Evolutionary conservation across 2,329 filamentous ascomycete genomes (phyloP).

Genomic region (Zymoseptoria tritici): DNA sequence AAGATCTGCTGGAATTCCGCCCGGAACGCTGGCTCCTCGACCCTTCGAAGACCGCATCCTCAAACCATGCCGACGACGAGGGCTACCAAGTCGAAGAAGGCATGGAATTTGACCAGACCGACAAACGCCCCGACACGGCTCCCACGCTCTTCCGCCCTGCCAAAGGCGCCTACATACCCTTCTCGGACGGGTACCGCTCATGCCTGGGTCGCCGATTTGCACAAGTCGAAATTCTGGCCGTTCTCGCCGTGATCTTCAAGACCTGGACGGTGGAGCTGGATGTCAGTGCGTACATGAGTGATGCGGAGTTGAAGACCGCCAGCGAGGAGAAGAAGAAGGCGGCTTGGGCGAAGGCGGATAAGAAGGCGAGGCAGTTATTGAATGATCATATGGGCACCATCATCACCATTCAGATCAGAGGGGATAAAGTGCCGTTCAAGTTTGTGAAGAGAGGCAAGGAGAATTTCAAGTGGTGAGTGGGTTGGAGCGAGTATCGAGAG

Average conservation of each 20-base stretch:
- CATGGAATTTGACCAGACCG: constrained; percentile 46
- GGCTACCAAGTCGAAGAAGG: constrained; percentile 30
- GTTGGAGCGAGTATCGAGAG: too few species aligned
- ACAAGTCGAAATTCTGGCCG: constrained; percentile 50
- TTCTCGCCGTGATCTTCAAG: constrained; percentile 46
- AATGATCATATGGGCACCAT: constrained; percentile 50
- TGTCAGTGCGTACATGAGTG: constrained; percentile 43
- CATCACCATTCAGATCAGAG: constrained; percentile 64
- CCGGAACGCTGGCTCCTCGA: constrained; percentile 64
- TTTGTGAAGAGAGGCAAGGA: constrained; percentile 64
- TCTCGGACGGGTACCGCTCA: constrained; percentile 48
- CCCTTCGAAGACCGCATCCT: constrained; percentile 13
- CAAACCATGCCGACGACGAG: constrained; percentile 27
- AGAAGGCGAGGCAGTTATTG: constrained; percentile 47
- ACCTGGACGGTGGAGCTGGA: constrained; percentile 63
- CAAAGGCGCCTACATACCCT: constrained; percentile 49
- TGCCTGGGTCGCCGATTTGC: constrained; percentile 51
- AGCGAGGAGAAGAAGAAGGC: constrained; percentile 43
- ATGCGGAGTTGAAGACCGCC: constrained; percentile 34
- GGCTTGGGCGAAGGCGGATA: constrained; percentile 56
- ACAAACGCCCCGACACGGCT: constrained; percentile 52
- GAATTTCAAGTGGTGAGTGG: constrained; percentile 43
- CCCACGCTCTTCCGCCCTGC: constrained; percentile 52
- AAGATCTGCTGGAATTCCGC: constrained; percentile 60
- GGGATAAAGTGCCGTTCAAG: constrained; percentile 56